These are phyloP conservation scores for Dicorynia guianensis DNA, from an alignment of 306 rosid genomes.

Conservation along the genomic window DNA sequence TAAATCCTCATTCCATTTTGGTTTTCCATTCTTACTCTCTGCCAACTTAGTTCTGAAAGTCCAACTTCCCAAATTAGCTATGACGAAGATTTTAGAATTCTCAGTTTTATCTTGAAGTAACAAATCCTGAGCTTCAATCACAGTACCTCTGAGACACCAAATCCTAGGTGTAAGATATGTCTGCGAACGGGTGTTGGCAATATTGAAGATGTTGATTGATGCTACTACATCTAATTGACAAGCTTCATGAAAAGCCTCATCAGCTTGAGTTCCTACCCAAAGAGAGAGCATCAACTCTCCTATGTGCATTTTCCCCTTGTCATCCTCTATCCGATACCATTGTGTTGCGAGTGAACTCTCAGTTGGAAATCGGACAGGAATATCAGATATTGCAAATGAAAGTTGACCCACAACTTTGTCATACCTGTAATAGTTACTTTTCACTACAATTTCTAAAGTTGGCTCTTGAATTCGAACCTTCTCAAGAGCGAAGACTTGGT, in stretches of 20 bases:
- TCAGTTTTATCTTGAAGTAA: slow-evolving; percentile 29
- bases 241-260: slow-evolving; percentile 45
- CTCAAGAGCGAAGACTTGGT: slow-evolving; percentile 49
- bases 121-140: slow-evolving; percentile 41
- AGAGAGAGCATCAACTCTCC: slow-evolving; percentile 48
- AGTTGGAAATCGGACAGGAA: slow-evolving; percentile 39
- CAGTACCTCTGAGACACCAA: slow-evolving; percentile 48
- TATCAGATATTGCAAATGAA: slow-evolving; percentile 30
- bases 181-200: slow-evolving; percentile 30
- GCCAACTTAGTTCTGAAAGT: slow-evolving; percentile 31
- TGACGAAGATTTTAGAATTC: slow-evolving; percentile 39
- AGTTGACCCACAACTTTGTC: slow-evolving; percentile 20
- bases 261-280: slow-evolving; percentile 57
- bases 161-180: slow-evolving; percentile 41
- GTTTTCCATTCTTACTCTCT: slow-evolving; percentile 35
- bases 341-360: slow-evolving; percentile 43
- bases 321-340: slow-evolving; percentile 40
- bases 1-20: slow-evolving; percentile 51
- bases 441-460: slow-evolving; percentile 38
- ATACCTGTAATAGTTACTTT: not conserved
- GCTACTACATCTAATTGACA: slow-evolving; percentile 35
- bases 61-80: slow-evolving; percentile 44
- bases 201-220: not conserved
- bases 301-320: not conserved
- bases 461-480: slow-evolving; percentile 34